Conservation (phyloP, 805 yeast genomes). For the Hanseniaspora hatyaiensis region DNA sequence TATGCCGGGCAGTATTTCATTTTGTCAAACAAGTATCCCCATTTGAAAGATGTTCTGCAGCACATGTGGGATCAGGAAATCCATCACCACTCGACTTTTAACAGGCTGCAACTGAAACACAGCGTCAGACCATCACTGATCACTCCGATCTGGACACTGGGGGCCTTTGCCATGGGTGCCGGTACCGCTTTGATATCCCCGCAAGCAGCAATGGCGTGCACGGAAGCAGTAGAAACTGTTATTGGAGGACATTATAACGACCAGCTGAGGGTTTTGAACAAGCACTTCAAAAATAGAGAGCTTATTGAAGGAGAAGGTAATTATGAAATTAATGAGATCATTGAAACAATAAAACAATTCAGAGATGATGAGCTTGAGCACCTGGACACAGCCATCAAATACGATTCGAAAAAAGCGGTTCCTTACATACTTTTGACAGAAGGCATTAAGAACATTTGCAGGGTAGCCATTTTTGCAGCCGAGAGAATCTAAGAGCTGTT, state of each 20-base stretch:
- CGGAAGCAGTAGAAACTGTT: slow-evolving; percentile 96
- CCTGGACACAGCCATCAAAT: slow-evolving; percentile 79
- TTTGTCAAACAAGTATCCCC: slow-evolving; percentile 57
- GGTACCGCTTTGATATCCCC: slow-evolving; percentile 78
- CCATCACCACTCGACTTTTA: slow-evolving; percentile 78
- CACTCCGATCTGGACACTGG: slow-evolving; percentile 87
- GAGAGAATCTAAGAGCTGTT: slow-evolving; percentile 52
- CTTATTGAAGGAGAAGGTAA: slow-evolving; percentile 27
- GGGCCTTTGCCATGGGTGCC: slow-evolving; percentile 77
- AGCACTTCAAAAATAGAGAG: slow-evolving; percentile 40
- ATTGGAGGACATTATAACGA: slow-evolving; percentile 92
- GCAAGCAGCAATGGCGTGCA: slow-evolving; percentile 99
- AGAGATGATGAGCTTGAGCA: slow-evolving; percentile 94
- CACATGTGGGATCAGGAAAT: slow-evolving; percentile 99
- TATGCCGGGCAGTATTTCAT: slow-evolving; percentile 83
- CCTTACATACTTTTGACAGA: slow-evolving; percentile 87
- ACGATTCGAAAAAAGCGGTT: slow-evolving; percentile 86
- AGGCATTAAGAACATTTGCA: slow-evolving; percentile 68
- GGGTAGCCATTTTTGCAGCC: slow-evolving; percentile 83
- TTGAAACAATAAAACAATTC: slow-evolving; percentile 55
- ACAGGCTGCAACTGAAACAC: slow-evolving; percentile 57
- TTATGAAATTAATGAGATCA: slow-evolving; percentile 49
- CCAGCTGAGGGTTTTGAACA: slow-evolving; percentile 66
- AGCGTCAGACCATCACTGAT: slow-evolving; percentile 84
- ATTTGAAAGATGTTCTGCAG: slow-evolving; percentile 62